Evolutionary conservation across 2,329 filamentous ascomycete genomes (phyloP), one percentile per base, ranked within the genome.

Genomic region (Phialocephala subalpina): DNA sequence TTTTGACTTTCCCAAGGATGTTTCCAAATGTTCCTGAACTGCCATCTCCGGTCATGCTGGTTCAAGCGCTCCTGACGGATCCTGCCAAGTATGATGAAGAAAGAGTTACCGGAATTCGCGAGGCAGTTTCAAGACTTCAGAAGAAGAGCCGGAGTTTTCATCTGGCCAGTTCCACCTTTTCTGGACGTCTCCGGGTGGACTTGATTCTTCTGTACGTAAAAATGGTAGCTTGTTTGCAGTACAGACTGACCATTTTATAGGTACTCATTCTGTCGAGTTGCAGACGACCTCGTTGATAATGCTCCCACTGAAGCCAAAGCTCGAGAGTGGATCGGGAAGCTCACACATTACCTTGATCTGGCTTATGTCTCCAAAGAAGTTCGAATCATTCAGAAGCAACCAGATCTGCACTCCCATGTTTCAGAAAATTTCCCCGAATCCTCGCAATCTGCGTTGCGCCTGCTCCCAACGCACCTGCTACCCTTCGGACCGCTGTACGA

Each of bases 61-160:
- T 90, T 0, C 78, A 79, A 62, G 87, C 87, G 0, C 76, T 91
- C 3, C 63, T 82, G 0, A 71, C 74, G 0, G 70, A 85, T 1
- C 79, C 81, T 2, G 77, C 77, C 0, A 77, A 78, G 16, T 91
- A 90, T 71, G 85, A 92, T 64, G 81, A 84, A 58, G 78, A 81
- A 16, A 84, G 88, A 4, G 81, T 92, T 16, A 69, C 77, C 2
- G 89, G 87, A 0, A 80, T 92, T 7, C 77, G 82, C 35, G 85
- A 91, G 68, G 88, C 89, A 0, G 84, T 90, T 0, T 70, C 73
- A 0, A 83, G 87, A 7, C 78, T 93, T 8, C 79, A 83, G 58
- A 82, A 80, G 62, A 93, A 93, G 73, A 93, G 90, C 70, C 84
- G 90, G 57, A 92, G 90, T 71, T 93, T 93, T 75, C 92, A 91